Evolutionary conservation across 257 asterid genomes (phyloP).

Genomic region (Solanum paucissectum): DNA sequence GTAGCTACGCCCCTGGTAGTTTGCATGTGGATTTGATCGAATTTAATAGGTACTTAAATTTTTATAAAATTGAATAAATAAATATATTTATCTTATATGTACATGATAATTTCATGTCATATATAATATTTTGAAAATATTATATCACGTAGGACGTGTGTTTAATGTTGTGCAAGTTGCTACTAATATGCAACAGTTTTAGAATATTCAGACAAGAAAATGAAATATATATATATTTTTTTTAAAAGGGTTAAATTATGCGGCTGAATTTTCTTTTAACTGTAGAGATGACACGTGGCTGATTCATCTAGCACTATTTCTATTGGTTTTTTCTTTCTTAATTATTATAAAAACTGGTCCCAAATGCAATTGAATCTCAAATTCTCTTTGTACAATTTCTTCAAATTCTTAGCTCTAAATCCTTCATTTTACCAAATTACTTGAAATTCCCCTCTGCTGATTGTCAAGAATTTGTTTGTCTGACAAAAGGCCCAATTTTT

Average conservation of each 20-base stretch:
- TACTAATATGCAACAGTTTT: not conserved
- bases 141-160: no score
- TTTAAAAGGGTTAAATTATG: not conserved
- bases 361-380: not conserved
- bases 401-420: not conserved
- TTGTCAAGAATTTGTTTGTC: not conserved
- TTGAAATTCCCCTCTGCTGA: not conserved
- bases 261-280: not conserved
- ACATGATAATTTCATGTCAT: no score
- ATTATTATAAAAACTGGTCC: not conserved
- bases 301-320: not conserved
- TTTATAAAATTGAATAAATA: no score
- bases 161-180: not conserved
- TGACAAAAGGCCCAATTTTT: not conserved
- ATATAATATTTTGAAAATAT: no score
- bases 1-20: no score
- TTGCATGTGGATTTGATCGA: no score
- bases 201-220: not conserved
- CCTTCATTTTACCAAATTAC: not conserved
- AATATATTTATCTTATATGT: no score
- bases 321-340: not conserved
- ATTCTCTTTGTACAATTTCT: not conserved
- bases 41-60: no score
- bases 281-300: slow-evolving; percentile 23
- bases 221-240: not conserved